Evolutionary conservation across 345 rosid species (phyloP).

Genomic region (Mallotus nudiflorus): DNA sequence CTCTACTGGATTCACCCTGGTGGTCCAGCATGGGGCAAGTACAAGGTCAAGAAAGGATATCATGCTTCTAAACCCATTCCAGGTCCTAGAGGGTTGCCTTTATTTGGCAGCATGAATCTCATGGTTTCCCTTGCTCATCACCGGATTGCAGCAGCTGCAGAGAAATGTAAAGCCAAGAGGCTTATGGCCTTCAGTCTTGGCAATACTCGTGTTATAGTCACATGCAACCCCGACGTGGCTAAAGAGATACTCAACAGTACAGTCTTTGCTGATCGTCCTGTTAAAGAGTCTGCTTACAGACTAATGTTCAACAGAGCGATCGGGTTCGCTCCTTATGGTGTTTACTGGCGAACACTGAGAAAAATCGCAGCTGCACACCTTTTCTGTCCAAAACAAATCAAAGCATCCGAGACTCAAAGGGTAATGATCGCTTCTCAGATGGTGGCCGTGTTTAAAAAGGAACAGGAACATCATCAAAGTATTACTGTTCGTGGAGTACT

Average conservation of each 20-base stretch:
- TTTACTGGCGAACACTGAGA: constrained; percentile 72
- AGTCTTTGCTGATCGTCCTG: constrained; percentile 72
- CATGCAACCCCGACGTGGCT: constrained; percentile 66
- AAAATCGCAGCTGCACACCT: constrained; percentile 63
- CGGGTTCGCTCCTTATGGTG: constrained; percentile 76
- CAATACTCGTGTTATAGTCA: constrained; percentile 60
- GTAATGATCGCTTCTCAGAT: constrained; percentile 48
- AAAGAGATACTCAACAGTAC: constrained; percentile 64
- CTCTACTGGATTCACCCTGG: constrained; percentile 64
- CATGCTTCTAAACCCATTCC: constrained; percentile 41
- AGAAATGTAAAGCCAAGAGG: constrained; percentile 41
- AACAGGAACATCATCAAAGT: constrained; percentile 19
- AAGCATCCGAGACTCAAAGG: constrained; percentile 45
- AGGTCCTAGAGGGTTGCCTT: constrained; percentile 70
- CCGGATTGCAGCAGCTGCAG: constrained; percentile 45
- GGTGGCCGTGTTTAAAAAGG: constrained; percentile 37
- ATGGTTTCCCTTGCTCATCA: constrained; percentile 67
- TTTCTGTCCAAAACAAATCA: constrained; percentile 61
- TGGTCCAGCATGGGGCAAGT: constrained; percentile 79
- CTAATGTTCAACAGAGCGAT: constrained; percentile 77
- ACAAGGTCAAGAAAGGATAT: constrained; percentile 20
- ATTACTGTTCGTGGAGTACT: constrained; percentile 50
- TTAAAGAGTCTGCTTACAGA: constrained; percentile 68
- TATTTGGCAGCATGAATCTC: constrained; percentile 64
- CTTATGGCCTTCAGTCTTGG: constrained; percentile 81